Conservation (phyloP, 768 basidiomycete genomes). For the Mycena venus region DNA sequence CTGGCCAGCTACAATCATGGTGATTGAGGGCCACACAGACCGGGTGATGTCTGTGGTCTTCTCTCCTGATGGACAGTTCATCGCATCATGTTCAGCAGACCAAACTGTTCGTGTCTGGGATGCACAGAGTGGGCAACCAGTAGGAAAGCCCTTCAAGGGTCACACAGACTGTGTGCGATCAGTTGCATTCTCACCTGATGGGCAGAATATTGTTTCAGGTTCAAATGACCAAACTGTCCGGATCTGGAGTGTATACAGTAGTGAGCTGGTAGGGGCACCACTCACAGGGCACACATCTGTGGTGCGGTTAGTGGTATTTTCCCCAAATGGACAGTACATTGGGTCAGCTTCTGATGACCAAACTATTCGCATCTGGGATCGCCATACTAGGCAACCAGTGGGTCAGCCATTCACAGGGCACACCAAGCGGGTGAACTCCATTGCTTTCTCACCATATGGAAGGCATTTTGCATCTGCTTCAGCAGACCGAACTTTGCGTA, state of each 20-base stretch:
- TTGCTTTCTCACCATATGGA: neutral
- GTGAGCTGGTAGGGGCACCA: neutral
- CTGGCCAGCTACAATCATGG: neutral
- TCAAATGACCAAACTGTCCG: neutral
- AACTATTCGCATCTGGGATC: slow-evolving; percentile 6
- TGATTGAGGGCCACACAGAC: neutral
- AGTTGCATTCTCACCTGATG: neutral
- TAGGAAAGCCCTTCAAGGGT: neutral
- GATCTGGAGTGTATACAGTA: neutral
- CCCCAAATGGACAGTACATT: neutral
- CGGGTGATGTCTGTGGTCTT: neutral
- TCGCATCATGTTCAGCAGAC: neutral
- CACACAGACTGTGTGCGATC: neutral
- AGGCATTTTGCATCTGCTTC: neutral
- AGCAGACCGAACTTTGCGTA: neutral
- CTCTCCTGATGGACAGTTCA: neutral
- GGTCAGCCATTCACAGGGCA: neutral
- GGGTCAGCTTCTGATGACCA: slow-evolving; percentile 2
- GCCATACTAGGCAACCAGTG: neutral
- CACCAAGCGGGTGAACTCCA: neutral
- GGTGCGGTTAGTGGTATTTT: neutral
- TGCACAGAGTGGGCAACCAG: neutral
- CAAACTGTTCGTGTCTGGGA: neutral
- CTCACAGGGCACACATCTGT: neutral
- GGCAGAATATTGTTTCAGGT: neutral